phyloP scores from a whole-genome alignment of 345 rosid species.

The Lagerstroemia speciosa region DNA sequence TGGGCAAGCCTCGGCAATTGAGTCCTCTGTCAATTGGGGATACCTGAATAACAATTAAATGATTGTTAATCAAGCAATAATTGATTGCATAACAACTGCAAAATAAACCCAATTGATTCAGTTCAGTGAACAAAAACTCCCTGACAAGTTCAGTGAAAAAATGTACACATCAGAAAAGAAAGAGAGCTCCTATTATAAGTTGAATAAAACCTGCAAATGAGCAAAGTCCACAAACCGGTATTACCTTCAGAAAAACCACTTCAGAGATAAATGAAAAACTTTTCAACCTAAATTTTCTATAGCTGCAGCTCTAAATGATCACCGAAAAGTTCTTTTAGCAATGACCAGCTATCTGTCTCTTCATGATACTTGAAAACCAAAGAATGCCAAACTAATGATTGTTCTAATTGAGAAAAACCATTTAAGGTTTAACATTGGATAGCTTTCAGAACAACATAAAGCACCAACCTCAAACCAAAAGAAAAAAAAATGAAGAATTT shows the following conservation, averaged over 20 bases:
- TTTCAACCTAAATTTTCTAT: not conserved
- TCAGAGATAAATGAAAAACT: not conserved
- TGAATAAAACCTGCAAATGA: not conserved
- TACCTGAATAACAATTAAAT: constrained; percentile 17
- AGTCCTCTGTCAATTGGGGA: constrained; percentile 20
- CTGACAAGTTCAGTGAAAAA: not conserved
- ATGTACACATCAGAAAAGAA: not conserved
- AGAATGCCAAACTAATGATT: not conserved
- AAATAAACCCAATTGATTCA: not conserved
- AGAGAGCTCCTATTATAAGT: not conserved
- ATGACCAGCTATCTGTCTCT: not conserved
- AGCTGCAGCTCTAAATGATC: not conserved
- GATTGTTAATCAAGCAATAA: not conserved
- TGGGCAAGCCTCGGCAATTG: constrained; percentile 24
- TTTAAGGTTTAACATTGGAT: not conserved
- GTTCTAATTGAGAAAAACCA: not conserved
- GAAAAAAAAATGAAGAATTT: too few species aligned
- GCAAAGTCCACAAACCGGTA: not conserved
- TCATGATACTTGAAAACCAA: not conserved
- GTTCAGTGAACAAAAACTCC: not conserved
- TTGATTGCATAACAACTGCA: not conserved
- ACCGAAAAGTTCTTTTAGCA: not conserved
- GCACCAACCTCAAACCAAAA: not conserved
- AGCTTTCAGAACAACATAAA: not conserved
- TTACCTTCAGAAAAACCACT: not conserved